phyloP scores from a whole-genome alignment of 1,284 basidiomycete genomes.

The Irpex sp. region DNA sequence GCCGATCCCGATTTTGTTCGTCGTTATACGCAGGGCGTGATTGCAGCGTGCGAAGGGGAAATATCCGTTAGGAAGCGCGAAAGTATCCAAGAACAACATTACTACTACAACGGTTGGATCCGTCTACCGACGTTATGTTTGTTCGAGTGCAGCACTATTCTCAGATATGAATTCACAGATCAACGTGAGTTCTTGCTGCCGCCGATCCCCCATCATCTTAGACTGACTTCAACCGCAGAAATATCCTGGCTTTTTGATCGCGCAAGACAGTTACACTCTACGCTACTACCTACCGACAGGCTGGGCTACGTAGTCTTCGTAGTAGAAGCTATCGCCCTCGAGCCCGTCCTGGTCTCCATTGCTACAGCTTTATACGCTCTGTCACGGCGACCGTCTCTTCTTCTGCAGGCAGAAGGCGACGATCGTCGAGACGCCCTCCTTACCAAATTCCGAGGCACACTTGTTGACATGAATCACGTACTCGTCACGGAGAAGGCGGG shows the following conservation, averaged over 20 bases:
- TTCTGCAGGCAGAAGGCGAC: neutral
- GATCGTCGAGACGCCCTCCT: neutral
- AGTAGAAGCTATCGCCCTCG: neutral
- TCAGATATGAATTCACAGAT: neutral
- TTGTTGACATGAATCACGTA: neutral
- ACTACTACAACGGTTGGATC: neutral
- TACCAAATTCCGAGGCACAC: neutral
- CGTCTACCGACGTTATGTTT: neutral
- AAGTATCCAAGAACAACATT: neutral
- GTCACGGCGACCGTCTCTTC: neutral
- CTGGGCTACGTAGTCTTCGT: neutral
- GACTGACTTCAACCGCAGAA: neutral
- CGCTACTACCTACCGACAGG: neutral
- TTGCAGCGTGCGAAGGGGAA: neutral
- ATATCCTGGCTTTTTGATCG: neutral
- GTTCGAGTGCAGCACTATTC: neutral
- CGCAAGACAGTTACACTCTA: neutral
- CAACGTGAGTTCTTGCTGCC: neutral
- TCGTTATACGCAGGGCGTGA: neutral
- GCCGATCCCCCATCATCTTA: neutral
- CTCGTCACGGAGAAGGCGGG: neutral
- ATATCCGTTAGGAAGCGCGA: neutral
- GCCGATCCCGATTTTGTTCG: neutral
- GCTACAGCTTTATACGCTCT: neutral
- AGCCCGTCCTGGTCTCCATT: neutral